These are phyloP conservation scores for Cynara cardunculus DNA, from an alignment of 129 eudicot genomes.

Conservation along the genomic window DNA sequence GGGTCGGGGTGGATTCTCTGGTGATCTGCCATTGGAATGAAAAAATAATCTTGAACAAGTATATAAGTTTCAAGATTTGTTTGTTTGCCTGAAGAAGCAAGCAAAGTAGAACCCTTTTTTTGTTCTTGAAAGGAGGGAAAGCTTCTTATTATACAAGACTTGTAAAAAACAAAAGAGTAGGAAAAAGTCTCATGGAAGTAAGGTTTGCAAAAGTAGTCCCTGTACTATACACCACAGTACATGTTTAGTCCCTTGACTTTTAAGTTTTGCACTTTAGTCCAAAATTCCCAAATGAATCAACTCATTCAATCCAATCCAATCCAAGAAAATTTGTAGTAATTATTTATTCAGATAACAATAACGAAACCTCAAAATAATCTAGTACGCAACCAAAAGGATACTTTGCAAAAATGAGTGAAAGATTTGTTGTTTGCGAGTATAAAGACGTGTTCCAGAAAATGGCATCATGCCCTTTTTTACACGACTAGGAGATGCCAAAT, in stretches of 20 bases:
- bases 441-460: too few species aligned
- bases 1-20: slow-evolving; percentile 44
- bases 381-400: too few species aligned
- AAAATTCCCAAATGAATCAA: neutral
- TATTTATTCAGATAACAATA: neutral
- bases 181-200: slow-evolving; percentile 27
- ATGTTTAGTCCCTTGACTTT: neutral
- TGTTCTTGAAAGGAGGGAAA: slow-evolving; percentile 14
- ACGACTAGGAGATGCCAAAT: neutral
- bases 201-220: slow-evolving; percentile 10
- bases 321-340: neutral
- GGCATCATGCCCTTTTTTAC: too few species aligned
- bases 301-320: neutral
- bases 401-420: too few species aligned
- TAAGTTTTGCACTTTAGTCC: neutral
- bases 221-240: neutral
- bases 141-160: slow-evolving; percentile 28
- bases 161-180: slow-evolving; percentile 2
- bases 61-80: neutral
- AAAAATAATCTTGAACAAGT: neutral
- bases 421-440: too few species aligned
- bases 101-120: slow-evolving; percentile 25
- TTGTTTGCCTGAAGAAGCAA: slow-evolving; percentile 28
- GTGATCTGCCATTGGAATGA: slow-evolving; percentile 36
- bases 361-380: too few species aligned